phyloP scores from a whole-genome alignment of 352 stramenopile genomes.

The Phytophthora multivora region DNA sequence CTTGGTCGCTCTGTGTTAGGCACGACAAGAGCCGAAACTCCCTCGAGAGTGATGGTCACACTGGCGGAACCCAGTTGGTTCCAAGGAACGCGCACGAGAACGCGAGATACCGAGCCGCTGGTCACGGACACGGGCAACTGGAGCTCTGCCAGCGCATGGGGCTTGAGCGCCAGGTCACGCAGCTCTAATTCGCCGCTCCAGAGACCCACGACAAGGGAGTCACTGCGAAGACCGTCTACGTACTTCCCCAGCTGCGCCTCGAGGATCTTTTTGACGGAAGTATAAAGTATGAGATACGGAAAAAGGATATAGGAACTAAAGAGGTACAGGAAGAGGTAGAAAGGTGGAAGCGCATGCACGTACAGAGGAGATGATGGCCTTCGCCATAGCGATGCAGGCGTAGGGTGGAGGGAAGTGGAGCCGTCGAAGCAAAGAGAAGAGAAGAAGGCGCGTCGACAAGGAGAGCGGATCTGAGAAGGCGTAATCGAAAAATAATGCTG shows the following conservation, averaged over 20 bases:
- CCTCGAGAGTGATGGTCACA: conserved; percentile 76
- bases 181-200: conserved; percentile 86
- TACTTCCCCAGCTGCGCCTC: conserved; percentile 86
- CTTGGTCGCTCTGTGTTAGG: conserved; percentile 64
- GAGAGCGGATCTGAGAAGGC: too few species aligned
- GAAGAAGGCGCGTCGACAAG: background rate
- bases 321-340: background rate
- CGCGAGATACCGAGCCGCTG: conserved; percentile 57
- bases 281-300: background rate
- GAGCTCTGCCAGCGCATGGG: conserved; percentile 78
- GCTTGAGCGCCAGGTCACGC: conserved; percentile 73
- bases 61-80: conserved; percentile 82
- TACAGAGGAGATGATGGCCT: conserved; percentile 75
- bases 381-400: conserved; percentile 45
- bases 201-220: conserved; percentile 83
- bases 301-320: background rate
- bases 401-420: background rate
- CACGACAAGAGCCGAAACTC: conserved; percentile 69
- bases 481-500: too few species aligned
- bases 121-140: conserved; percentile 73
- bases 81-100: conserved; percentile 86
- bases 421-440: background rate
- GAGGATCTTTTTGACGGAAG: conserved; percentile 53
- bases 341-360: conserved; percentile 2
- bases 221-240: conserved; percentile 71